Evolutionary conservation across 345 rosid species (phyloP).

Genomic region (Nephelium lappaceum): DNA sequence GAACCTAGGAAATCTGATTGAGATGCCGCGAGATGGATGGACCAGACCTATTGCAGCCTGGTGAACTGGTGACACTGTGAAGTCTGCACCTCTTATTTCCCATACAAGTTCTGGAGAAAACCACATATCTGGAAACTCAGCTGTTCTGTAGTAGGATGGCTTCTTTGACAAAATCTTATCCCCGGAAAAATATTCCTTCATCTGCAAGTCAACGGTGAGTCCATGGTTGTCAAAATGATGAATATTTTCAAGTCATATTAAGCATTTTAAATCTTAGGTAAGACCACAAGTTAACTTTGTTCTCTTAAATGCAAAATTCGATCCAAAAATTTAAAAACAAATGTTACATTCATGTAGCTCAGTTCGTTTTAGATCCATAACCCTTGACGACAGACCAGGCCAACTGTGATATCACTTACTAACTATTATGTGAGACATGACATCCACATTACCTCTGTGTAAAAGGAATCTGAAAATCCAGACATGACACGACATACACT

Average conservation of each 20-base stretch:
- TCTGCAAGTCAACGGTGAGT: slow-evolving; percentile 46
- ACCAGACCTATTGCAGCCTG: slow-evolving; percentile 76
- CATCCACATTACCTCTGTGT: slow-evolving; percentile 57
- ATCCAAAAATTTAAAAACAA: not conserved
- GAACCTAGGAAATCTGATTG: slow-evolving; percentile 81
- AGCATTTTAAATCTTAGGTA: not conserved
- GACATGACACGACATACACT: slow-evolving; percentile 95
- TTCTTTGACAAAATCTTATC: slow-evolving; percentile 65
- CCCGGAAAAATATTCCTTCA: slow-evolving; percentile 71
- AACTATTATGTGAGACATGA: not conserved
- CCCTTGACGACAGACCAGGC: not conserved
- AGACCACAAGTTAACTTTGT: not conserved
- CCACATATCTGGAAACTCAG: slow-evolving; percentile 83
- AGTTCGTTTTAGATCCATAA: not conserved
- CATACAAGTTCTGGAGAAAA: slow-evolving; percentile 73
- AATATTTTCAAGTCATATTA: not conserved
- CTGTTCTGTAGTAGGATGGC: slow-evolving; percentile 73
- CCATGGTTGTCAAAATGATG: not conserved
- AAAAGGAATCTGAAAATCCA: slow-evolving; percentile 86
- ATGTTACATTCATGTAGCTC: not conserved
- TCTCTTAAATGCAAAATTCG: not conserved
- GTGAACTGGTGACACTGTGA: slow-evolving; percentile 85
- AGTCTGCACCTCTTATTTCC: slow-evolving; percentile 87
- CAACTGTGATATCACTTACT: slow-evolving; percentile 4
- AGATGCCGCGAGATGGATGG: slow-evolving; percentile 83